Percentiles rank a stretch among this genome's conserved stretches.
phyloP scores from a whole-genome alignment of 2,329 filamentous ascomycete genomes.

The Lachnellula occidentalis region DNA sequence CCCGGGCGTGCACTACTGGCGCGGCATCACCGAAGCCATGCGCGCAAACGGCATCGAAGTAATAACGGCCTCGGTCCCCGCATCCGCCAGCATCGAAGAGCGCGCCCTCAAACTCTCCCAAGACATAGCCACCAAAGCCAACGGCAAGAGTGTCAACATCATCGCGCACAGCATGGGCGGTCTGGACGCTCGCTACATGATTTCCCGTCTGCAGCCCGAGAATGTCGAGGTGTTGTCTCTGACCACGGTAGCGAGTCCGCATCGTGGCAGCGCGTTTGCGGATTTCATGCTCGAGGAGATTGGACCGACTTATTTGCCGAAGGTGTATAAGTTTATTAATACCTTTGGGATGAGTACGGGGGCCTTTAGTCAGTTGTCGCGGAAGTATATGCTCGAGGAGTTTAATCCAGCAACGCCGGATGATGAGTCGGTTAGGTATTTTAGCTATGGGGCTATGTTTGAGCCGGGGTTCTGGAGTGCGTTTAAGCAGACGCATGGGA shows the following conservation, averaged over 20 bases:
- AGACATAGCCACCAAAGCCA: slow-evolving; percentile 44
- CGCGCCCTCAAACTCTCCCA: slow-evolving; percentile 52
- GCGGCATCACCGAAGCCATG: slow-evolving; percentile 56
- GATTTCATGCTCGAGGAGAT: slow-evolving; percentile 47
- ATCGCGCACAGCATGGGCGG: slow-evolving; percentile 66
- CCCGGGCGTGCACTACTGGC: slow-evolving; percentile 58
- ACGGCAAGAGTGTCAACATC: slow-evolving; percentile 64
- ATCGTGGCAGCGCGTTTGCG: slow-evolving; percentile 42
- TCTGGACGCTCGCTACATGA: slow-evolving; percentile 60
- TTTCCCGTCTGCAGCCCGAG: slow-evolving; percentile 46
- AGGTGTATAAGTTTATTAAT: slow-evolving; percentile 46
- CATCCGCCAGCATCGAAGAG: slow-evolving; percentile 54
- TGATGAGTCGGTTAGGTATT: slow-evolving; percentile 49
- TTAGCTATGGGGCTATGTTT: slow-evolving; percentile 55
- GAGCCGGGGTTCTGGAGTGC: slow-evolving; percentile 59
- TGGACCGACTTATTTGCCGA: slow-evolving; percentile 46
- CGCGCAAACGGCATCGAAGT: slow-evolving; percentile 48
- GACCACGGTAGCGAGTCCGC: slow-evolving; percentile 35
- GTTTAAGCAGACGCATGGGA: slow-evolving; percentile 47
- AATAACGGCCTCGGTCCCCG: slow-evolving; percentile 56
- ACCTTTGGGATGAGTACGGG: slow-evolving; percentile 50
- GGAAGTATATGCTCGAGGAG: slow-evolving; percentile 48
- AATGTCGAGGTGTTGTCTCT: slow-evolving; percentile 39
- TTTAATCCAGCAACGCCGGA: slow-evolving; percentile 57
- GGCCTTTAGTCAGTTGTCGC: slow-evolving; percentile 57